Evolutionary conservation across 495 filamentous ascomycete species (phyloP).

Genomic region (Tetracladium setigerum): DNA sequence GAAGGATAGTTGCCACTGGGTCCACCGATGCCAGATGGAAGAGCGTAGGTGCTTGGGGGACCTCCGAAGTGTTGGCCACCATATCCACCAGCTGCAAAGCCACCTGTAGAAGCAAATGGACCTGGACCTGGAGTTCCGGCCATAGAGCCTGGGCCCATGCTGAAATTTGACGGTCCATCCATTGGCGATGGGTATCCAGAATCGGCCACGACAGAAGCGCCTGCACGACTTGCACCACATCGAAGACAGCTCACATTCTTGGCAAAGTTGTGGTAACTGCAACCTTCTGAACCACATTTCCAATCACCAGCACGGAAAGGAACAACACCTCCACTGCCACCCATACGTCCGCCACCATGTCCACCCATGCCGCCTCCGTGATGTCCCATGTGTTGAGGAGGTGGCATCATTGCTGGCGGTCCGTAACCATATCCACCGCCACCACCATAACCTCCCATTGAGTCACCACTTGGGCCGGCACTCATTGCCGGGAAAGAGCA

Average conservation of each 20-base stretch:
- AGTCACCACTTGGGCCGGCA: conserved; percentile 61
- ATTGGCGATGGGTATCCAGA: conserved; percentile 87
- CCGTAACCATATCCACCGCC: conserved; percentile 57
- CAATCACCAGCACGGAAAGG: conserved; percentile 97
- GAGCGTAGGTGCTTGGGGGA: conserved; percentile 80
- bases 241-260: conserved; percentile 98
- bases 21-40: conserved; percentile 84
- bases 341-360: conserved; percentile 62
- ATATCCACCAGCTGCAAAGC: conserved; percentile 66
- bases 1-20: conserved; percentile 74
- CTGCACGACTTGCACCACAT: conserved; percentile 89
- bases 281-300: conserved; percentile 98
- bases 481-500: conserved; percentile 94
- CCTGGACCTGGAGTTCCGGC: conserved; percentile 77
- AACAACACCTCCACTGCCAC: conserved; percentile 76
- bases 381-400: conserved; percentile 71
- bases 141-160: conserved; percentile 72
- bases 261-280: conserved; percentile 97
- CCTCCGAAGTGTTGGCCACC: conserved; percentile 81
- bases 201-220: conserved; percentile 88
- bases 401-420: conserved; percentile 60
- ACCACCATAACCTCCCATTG: conserved; percentile 68
- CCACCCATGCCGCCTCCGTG: conserved; percentile 67
- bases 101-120: conserved; percentile 65
- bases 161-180: conserved; percentile 75